These are phyloP conservation scores for Paecilomyces variotii DNA, from an alignment of 2,329 filamentous ascomycete genomes.

Conservation along the genomic window DNA sequence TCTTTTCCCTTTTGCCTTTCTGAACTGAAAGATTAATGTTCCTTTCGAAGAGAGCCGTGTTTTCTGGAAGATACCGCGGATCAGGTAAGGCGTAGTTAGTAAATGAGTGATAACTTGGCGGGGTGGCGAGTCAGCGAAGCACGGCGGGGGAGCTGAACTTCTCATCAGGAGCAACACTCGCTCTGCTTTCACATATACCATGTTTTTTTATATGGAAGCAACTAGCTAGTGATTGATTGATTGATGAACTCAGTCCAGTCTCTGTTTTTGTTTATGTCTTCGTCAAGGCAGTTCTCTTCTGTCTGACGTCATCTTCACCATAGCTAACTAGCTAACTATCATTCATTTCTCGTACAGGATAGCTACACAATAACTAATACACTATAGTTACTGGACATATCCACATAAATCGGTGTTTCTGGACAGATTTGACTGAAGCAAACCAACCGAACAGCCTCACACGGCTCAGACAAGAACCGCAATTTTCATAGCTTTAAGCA, in stretches of 20 bases:
- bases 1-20: neutral
- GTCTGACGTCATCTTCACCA: neutral
- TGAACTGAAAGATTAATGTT: neutral
- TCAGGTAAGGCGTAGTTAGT: neutral
- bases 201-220: too few relatives aligned
- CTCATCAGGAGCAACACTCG: too few relatives aligned
- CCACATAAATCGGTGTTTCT: neutral
- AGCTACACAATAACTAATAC: too few relatives aligned
- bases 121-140: neutral
- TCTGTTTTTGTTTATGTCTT: too few relatives aligned
- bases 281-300: neutral
- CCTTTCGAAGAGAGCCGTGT: neutral
- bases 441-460: neutral
- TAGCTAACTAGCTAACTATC: too few relatives aligned
- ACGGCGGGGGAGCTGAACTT: neutral
- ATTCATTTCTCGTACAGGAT: too few relatives aligned
- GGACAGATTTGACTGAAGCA: neutral
- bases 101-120: neutral
- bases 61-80: constrained; percentile 22
- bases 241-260: too few relatives aligned
- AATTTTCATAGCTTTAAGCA: neutral
- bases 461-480: neutral
- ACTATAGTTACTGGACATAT: neutral
- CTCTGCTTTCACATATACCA: too few relatives aligned
- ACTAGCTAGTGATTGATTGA: too few relatives aligned